Evolutionary conservation across 257 asterid genomes (phyloP), one percentile per base, ranked within the genome.

Genomic region (Lycium ferocissimum): DNA sequence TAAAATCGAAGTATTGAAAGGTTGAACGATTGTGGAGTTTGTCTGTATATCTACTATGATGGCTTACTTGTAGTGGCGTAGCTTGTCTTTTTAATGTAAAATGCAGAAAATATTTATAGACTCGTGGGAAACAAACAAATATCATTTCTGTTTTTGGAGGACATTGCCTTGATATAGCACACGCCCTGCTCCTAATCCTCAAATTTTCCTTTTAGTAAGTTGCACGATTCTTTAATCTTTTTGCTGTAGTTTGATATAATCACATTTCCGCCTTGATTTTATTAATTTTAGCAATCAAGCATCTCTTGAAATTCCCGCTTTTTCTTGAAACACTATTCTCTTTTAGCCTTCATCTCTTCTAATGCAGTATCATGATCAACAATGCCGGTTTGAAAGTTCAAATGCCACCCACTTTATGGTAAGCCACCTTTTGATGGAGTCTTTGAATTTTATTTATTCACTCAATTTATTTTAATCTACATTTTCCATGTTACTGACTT

Each of bases 391-490:
- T 54, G 18, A 54, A 12, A 2, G 17, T 53, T 10, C 96, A 47
- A 87, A 93, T 75, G 91, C 94, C 12, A 96, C 99, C 20, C 89
- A 94, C n/a, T 92, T 96, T 84, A 92, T 91, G 98, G 98, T 96
- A 86, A 81, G 40, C 7, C 61, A 59, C 58, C 56, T 67, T 75
- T 72, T 53, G 11, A 20, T 56, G 13, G 11, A 38, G 35, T 58
- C 53, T 7, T 71, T 86, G 53, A 45, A 53, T 13, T 53, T 53
- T 12, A 53, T 53, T 2, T 53, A 12, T 57, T 86, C 51, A 51
- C 61, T 75, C 54, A 66, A 80, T 35, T 4, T 51, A 33, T 11
- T 53, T 10, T 53, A 38, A 38, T 38, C 1, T 38, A 2, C 43
- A 38, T 38, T 38, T 38, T 38, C 5, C 43, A 38, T 1, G 43